These are phyloP conservation scores for Tremellales sp. DNA, from an alignment of 1,284 basidiomycete genomes.

Conservation along the genomic window DNA sequence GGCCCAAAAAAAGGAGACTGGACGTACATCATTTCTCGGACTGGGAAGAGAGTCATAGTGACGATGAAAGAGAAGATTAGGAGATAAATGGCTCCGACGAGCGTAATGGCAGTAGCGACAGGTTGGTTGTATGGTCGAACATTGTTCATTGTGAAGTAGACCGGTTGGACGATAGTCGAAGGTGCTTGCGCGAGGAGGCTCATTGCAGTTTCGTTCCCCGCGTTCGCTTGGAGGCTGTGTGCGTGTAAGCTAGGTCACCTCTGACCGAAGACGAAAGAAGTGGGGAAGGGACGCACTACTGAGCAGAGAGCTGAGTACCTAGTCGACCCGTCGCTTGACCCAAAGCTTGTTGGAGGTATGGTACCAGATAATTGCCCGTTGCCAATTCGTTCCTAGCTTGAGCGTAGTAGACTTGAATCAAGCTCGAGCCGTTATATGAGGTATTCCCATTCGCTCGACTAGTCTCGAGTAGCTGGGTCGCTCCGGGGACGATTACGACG, in stretches of 20 bases:
- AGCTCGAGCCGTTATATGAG: conserved; percentile 27
- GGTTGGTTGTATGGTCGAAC: conserved; percentile 62
- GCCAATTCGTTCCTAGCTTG: conserved; percentile 49
- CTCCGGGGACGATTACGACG: conserved; percentile 39
- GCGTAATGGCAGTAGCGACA: conserved; percentile 66
- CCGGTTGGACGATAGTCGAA: conserved; percentile 55
- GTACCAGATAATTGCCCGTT: conserved; percentile 40
- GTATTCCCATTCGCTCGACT: conserved; percentile 35
- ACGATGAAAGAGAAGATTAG: conserved; percentile 53
- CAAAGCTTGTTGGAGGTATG: conserved; percentile 31
- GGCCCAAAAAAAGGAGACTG: neutral
- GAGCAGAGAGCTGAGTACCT: conserved; percentile 22
- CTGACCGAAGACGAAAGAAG: neutral
- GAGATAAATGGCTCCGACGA: conserved; percentile 65
- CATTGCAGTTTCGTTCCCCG: conserved; percentile 51
- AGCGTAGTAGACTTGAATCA: conserved; percentile 40
- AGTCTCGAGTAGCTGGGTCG: conserved; percentile 20
- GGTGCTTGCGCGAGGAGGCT: conserved; percentile 57
- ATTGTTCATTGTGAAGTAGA: conserved; percentile 57
- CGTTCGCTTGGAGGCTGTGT: conserved; percentile 28
- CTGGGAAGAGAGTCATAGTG: conserved; percentile 51
- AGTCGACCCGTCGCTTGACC: conserved; percentile 21
- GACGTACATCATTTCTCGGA: conserved; percentile 47
- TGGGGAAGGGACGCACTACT: conserved; percentile 29
- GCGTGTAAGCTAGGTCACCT: neutral